These are phyloP conservation scores for Cutaneotrichosporon dermatis DNA, from an alignment of 1,284 basidiomycete species.

Conservation along the genomic window DNA sequence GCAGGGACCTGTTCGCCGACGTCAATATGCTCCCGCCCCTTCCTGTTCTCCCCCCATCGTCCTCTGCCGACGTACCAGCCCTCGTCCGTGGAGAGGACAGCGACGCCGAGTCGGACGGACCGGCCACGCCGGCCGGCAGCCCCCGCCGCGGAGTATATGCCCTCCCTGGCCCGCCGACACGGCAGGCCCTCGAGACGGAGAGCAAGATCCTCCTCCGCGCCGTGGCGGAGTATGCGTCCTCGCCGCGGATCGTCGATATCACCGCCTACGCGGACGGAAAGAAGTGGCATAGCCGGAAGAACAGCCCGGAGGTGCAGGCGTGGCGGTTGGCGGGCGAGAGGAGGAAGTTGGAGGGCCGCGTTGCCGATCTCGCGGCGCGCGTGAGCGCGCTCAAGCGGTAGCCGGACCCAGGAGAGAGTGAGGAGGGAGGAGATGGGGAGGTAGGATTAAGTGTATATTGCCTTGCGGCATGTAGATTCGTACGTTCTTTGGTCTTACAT, in stretches of 20 bases:
- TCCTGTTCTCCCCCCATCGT: constrained; percentile 18
- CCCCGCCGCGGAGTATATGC: constrained; percentile 5
- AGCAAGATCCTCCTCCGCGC: constrained; percentile 76
- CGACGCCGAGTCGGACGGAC: constrained; percentile 17
- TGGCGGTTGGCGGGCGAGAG: constrained; percentile 68
- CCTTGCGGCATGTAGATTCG: neutral
- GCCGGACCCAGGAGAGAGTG: neutral
- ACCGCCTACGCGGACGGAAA: constrained; percentile 50
- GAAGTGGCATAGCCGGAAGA: constrained; percentile 68
- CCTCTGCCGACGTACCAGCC: constrained; percentile 15
- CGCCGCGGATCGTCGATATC: constrained; percentile 75
- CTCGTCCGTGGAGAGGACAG: constrained; percentile 11
- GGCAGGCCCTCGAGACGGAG: constrained; percentile 68
- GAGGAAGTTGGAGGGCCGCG: constrained; percentile 61
- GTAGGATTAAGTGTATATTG: too few relatives aligned
- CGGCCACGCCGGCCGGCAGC: constrained; percentile 12
- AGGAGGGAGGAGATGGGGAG: too few relatives aligned
- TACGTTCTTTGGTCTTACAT: too few relatives aligned
- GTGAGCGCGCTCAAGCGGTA: constrained; percentile 12
- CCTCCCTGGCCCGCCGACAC: constrained; percentile 42
- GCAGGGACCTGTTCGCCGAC: constrained; percentile 76
- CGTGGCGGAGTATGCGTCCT: constrained; percentile 72
- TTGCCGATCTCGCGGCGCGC: constrained; percentile 57
- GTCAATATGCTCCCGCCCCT: constrained; percentile 69
- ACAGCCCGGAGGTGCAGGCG: constrained; percentile 72